Base-by-base conservation (phyloP, 495 filamentous ascomycete genomes). In the Penicillium odoratum region DNA sequence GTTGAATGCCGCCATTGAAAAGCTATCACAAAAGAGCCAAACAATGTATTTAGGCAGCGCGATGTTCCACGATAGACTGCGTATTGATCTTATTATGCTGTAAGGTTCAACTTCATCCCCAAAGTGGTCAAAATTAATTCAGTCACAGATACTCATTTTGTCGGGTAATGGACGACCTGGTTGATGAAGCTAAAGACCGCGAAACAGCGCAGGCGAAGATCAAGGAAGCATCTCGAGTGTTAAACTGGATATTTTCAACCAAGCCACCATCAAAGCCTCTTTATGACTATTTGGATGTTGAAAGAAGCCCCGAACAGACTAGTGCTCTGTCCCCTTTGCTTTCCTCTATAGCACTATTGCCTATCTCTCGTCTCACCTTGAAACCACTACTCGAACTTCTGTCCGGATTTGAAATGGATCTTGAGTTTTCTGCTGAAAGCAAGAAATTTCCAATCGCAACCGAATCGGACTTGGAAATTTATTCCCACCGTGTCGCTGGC, bases 11-110 rank as follows among this genome's bases (percentile, higher is more conserved):
- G 82, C 84, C 3, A 75, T 85, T 0, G 57, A 53, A 7, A 77
- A 79, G 21, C 71, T 89, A 1, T 63, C 73, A 34, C 70, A 65
- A 34, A 88, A 88, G 63, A 88, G 85, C 57, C 77, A 87, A 36
- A 88, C 83, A 56, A 89, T 90, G 69, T 87, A 86, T 63, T 70
- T 89, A 9, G 87, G 86, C 5, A 88, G 83, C 60, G 75, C 82
- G 0, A 73, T 81, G 0, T 89, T 90, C 62, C 74, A 81, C 43
- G 85, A 85, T 0, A 73, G 80, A 7, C 73, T 90, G 21, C 82
- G 87, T 5, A 81, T 87, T 33, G 86, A 90, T 59, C 69, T 90
- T 7, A 75, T 87, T 33, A 69, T 87, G 18, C 66, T 90, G 69
- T 83, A 55, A 64, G 81, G 10, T 4, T 2, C 5, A 5, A 13